These are phyloP conservation scores for Paecilomyces niveus DNA, from an alignment of 2,329 filamentous ascomycete genomes.

Conservation along the genomic window DNA sequence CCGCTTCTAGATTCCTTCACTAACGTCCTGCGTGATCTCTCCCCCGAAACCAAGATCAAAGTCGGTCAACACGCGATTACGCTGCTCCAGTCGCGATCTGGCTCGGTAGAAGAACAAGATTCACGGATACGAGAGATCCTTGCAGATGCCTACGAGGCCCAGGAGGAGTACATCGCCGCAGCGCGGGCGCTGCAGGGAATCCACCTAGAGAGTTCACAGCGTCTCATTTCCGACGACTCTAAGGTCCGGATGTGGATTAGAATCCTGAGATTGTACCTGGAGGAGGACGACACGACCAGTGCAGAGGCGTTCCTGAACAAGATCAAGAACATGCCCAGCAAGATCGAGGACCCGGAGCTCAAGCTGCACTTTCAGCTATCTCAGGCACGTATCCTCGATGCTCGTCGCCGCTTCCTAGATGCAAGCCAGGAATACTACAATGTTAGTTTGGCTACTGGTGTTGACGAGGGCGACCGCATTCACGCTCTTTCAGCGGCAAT, in stretches of 20 bases:
- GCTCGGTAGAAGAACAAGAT: constrained; percentile 79
- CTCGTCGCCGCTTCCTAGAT: constrained; percentile 80
- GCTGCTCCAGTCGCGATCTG: constrained; percentile 57
- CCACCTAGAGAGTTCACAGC: constrained; percentile 81
- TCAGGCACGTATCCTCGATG: constrained; percentile 87
- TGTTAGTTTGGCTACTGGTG: constrained; percentile 67
- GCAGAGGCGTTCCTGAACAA: constrained; percentile 89
- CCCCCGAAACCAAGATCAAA: constrained; percentile 59
- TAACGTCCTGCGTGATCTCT: constrained; percentile 48
- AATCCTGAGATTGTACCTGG: constrained; percentile 88
- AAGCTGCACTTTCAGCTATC: constrained; percentile 82
- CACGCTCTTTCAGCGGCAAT: constrained; percentile 81
- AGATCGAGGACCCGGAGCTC: constrained; percentile 64
- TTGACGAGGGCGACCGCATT: constrained; percentile 82
- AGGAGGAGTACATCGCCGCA: constrained; percentile 73
- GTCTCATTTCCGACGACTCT: constrained; percentile 72
- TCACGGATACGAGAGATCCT: constrained; percentile 71
- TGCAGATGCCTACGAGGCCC: constrained; percentile 72
- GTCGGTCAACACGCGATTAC: constrained; percentile 68
- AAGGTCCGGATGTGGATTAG: constrained; percentile 85
- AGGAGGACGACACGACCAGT: constrained; percentile 80
- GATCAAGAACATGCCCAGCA: constrained; percentile 83
- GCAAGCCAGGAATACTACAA: constrained; percentile 83
- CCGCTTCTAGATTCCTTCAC: constrained; percentile 66
- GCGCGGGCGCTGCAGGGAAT: constrained; percentile 76